Conservation (phyloP, 257 asterid genomes). For the Cordia subcordata region DNA sequence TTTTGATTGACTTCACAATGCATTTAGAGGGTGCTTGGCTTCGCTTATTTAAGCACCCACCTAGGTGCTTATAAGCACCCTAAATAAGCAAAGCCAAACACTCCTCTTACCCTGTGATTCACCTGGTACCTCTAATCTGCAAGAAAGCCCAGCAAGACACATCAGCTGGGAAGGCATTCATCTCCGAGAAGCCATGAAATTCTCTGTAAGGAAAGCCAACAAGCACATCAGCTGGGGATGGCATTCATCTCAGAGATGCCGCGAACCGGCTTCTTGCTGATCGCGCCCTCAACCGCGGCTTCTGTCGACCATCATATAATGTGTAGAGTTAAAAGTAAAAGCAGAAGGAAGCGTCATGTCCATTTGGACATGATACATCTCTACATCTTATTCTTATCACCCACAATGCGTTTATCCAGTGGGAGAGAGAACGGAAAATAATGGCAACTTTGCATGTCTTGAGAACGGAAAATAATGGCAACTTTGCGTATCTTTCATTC, state of each 20-base stretch:
- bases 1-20: too few species aligned
- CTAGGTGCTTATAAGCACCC: too few species aligned
- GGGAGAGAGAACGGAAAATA: constrained; percentile 22
- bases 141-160: too few species aligned
- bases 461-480: too few species aligned
- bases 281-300: constrained; percentile 38
- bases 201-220: constrained; percentile 15
- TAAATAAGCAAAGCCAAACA: too few species aligned
- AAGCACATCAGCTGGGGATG: constrained; percentile 35
- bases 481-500: too few species aligned
- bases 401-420: constrained; percentile 22
- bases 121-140: too few species aligned
- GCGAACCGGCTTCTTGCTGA: constrained; percentile 31
- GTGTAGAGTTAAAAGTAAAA: constrained; percentile 16
- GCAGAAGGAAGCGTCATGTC: not conserved
- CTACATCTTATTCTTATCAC: constrained; percentile 7
- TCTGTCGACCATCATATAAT: constrained; percentile 27
- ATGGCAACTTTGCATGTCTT: too few species aligned
- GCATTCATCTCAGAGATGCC: constrained; percentile 35
- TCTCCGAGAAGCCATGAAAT: constrained; percentile 4
- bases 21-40: too few species aligned
- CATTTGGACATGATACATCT: too few species aligned
- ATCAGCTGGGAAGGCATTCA: not conserved
- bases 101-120: too few species aligned
- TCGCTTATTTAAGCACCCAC: too few species aligned